Evolutionary conservation across 2,329 filamentous ascomycete genomes (phyloP).

Genomic region (Nothophaeocryptopus gaeumannii): DNA sequence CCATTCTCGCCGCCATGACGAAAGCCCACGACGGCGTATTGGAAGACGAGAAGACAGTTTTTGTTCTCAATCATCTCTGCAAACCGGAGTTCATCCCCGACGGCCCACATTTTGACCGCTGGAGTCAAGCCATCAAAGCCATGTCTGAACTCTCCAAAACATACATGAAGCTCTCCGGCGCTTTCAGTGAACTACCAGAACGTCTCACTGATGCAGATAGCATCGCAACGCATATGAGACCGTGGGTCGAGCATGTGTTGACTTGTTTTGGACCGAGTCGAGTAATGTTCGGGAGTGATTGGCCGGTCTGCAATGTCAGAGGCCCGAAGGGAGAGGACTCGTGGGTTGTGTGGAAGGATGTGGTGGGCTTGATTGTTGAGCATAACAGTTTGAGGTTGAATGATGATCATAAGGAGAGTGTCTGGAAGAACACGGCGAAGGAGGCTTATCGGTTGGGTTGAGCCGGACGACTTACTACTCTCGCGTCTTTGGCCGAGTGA

Average conservation of each 20-base stretch:
- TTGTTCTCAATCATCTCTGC: slow-evolving; percentile 82
- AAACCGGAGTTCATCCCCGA: slow-evolving; percentile 65
- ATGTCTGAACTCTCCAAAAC: slow-evolving; percentile 63
- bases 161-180: slow-evolving; percentile 92
- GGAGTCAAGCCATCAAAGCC: slow-evolving; percentile 65
- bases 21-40: slow-evolving; percentile 59
- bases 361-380: slow-evolving; percentile 65
- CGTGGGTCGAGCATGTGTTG: slow-evolving; percentile 71
- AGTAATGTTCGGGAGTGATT: slow-evolving; percentile 90
- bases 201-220: slow-evolving; percentile 43
- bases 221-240: slow-evolving; percentile 62
- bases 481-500: too few species aligned
- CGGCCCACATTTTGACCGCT: slow-evolving; percentile 59
- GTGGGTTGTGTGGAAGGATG: slow-evolving; percentile 72
- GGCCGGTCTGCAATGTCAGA: slow-evolving; percentile 82
- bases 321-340: slow-evolving; percentile 56
- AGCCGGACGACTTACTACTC: not conserved
- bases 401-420: slow-evolving; percentile 59
- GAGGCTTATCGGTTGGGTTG: slow-evolving; percentile 60
- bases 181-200: slow-evolving; percentile 73
- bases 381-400: slow-evolving; percentile 44
- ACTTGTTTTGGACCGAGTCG: slow-evolving; percentile 67
- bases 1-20: slow-evolving; percentile 37
- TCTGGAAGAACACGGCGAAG: slow-evolving; percentile 72
- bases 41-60: slow-evolving; percentile 59